Percentiles rank a stretch among this genome's conserved stretches.
Evolutionary conservation across 2,329 filamentous ascomycete genomes (phyloP).

Genomic region (Colletotrichum sojae): DNA sequence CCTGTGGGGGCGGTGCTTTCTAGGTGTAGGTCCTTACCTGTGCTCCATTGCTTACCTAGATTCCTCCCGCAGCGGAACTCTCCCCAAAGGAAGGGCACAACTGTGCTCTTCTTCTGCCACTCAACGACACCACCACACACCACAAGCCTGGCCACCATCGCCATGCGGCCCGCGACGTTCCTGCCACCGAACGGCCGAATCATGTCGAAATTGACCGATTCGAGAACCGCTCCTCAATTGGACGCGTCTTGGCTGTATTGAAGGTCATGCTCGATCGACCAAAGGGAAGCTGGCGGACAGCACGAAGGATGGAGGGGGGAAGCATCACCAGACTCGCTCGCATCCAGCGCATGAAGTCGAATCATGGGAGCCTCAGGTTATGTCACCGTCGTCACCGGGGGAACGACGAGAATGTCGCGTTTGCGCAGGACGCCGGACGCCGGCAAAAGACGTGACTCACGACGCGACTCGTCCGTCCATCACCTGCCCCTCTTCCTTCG

Average conservation of each 20-base stretch:
- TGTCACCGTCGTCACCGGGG: constrained; percentile 15
- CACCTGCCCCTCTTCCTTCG: constrained; percentile 21
- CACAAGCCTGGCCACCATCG: constrained; percentile 23
- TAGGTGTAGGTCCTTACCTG: too few relatives aligned
- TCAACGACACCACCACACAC: constrained; percentile 14
- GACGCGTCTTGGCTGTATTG: neutral
- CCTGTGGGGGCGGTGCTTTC: constrained; percentile 4
- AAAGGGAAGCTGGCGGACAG: constrained; percentile 4
- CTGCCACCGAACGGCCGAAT: constrained; percentile 18
- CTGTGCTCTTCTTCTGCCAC: constrained; percentile 2
- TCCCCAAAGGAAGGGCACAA: neutral
- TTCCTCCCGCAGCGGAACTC: constrained; percentile 23
- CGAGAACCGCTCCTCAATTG: constrained; percentile 20
- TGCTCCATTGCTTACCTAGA: constrained; percentile 12
- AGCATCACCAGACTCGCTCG: neutral
- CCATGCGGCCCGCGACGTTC: constrained; percentile 32
- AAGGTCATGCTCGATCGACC: constrained; percentile 15
- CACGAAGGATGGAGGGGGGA: neutral
- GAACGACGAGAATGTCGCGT: constrained; percentile 11
- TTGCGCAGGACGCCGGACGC: constrained; percentile 16
- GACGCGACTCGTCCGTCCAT: constrained; percentile 21
- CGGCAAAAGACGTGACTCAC: constrained; percentile 36
- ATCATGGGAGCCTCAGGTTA: constrained; percentile 6
- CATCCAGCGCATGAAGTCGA: constrained; percentile 30
- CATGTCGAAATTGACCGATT: constrained; percentile 33